Percentiles rank a stretch among this genome's conserved stretches.
Evolutionary conservation across 1,284 basidiomycete species (phyloP).

Genomic region (Afroboletus lepidellus): DNA sequence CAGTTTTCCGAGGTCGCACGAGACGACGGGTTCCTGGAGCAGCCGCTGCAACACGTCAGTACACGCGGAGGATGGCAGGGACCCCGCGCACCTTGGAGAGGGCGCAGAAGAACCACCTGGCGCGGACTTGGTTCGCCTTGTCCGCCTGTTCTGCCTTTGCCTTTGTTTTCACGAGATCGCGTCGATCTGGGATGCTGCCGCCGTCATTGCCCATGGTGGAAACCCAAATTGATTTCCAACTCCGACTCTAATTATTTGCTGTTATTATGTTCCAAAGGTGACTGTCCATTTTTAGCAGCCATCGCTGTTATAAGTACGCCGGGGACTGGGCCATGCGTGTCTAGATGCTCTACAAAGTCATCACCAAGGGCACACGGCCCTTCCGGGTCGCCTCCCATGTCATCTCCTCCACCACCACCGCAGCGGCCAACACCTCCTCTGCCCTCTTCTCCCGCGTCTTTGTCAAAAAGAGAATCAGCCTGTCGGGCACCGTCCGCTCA

Average conservation of each 20-base stretch:
- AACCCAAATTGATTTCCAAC: conserved; percentile 1
- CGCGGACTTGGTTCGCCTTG: conserved; percentile 81
- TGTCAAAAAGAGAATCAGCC: conserved; percentile 44
- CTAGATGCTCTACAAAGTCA: conserved; percentile 32
- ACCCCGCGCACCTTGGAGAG: conserved; percentile 83
- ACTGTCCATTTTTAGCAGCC: too few species aligned
- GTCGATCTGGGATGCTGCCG: conserved; percentile 81
- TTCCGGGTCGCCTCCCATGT: conserved; percentile 52
- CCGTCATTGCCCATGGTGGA: conserved; percentile 78
- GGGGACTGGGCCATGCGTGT: too few species aligned
- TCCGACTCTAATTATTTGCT: conserved; percentile 25
- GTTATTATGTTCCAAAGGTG: conserved; percentile 25
- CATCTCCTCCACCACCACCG: conserved; percentile 43
- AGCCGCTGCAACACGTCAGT: conserved; percentile 51
- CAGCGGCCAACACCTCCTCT: conserved; percentile 51
- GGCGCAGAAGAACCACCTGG: conserved; percentile 90
- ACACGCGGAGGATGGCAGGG: neutral
- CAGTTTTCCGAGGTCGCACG: conserved; percentile 86
- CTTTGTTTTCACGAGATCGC: conserved; percentile 74
- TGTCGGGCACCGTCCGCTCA: conserved; percentile 36
- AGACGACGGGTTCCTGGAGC: conserved; percentile 83
- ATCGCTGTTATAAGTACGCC: too few species aligned
- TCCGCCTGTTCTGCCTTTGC: conserved; percentile 83
- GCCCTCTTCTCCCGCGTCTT: conserved; percentile 48
- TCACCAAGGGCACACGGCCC: conserved; percentile 46